A percentile compares a stretch with the other conserved stretches of the same genome.
phyloP scores from a whole-genome alignment of 345 rosid genomes.

The Odontarrhena argentea region DNA sequence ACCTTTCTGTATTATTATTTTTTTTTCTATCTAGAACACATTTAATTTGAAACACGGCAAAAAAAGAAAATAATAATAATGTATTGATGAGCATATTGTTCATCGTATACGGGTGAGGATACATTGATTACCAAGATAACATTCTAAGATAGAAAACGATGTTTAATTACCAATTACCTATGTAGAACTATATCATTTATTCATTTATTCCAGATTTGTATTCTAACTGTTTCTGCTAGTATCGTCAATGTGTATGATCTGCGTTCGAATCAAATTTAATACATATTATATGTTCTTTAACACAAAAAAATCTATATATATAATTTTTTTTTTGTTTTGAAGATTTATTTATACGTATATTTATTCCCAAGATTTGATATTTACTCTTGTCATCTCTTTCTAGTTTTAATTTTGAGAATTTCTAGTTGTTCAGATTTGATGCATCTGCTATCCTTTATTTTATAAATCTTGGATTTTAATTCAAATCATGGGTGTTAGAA shows the following conservation, averaged over 20 bases:
- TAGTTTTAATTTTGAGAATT: not conserved
- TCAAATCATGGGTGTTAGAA: not conserved
- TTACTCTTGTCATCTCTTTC: not conserved
- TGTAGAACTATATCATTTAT: not conserved
- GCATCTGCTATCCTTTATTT: no score
- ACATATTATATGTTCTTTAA: no score
- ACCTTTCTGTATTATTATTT: not conserved
- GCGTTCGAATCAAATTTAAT: no score
- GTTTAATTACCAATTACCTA: not conserved
- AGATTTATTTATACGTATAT: no score
- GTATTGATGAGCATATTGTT: slow-evolving; percentile 5
- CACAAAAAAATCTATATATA: no score
- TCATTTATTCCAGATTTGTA: no score
- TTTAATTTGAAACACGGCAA: slow-evolving; percentile 7
- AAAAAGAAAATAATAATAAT: not conserved
- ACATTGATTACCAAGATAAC: not conserved
- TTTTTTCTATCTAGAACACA: slow-evolving; percentile 19
- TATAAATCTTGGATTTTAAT: not conserved
- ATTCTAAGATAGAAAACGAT: not conserved
- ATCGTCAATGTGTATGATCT: no score
- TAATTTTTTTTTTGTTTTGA: no score
- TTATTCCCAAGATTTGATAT: not conserved
- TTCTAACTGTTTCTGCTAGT: no score
- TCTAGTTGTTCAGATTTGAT: not conserved
- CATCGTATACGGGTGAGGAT: slow-evolving; percentile 21